Evolutionary conservation across 352 stramenopile species (phyloP).

Genomic region (Globisporangium echinulatum): DNA sequence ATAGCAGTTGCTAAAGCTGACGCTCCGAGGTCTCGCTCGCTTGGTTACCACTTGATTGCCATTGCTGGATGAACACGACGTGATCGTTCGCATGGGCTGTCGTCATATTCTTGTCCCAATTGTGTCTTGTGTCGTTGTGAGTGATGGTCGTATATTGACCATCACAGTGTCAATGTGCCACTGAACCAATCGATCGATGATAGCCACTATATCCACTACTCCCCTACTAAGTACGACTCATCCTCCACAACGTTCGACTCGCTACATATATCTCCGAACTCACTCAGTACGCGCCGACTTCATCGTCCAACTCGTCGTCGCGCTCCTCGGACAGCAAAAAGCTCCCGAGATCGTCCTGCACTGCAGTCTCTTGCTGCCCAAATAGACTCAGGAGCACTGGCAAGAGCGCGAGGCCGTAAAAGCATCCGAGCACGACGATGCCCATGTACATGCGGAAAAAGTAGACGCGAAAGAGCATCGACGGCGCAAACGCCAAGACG

Average conservation of each 20-base stretch:
- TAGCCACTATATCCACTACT: too few species aligned
- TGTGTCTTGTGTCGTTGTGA: too few species aligned
- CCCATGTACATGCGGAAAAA: conserved; percentile 92
- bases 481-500: conserved; percentile 86
- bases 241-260: too few species aligned
- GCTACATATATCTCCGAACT: too few species aligned
- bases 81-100: too few species aligned
- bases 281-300: too few species aligned
- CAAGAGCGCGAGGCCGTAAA: conserved; percentile 78
- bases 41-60: neutral
- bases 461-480: conserved; percentile 88
- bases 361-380: conserved; percentile 31
- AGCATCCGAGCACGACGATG: conserved; percentile 82
- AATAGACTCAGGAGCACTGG: conserved; percentile 76
- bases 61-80: too few species aligned
- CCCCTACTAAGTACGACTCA: too few species aligned
- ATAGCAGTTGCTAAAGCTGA: neutral
- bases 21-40: neutral
- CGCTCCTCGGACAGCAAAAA: conserved; percentile 69
- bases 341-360: conserved; percentile 58
- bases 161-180: too few species aligned
- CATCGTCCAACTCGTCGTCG: conserved; percentile 26
- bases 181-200: too few species aligned
- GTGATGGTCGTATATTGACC: too few species aligned
- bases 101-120: too few species aligned